Evolutionary conservation across 2,329 filamentous ascomycete genomes (phyloP).

Genomic region (Aureobasidium lini): DNA sequence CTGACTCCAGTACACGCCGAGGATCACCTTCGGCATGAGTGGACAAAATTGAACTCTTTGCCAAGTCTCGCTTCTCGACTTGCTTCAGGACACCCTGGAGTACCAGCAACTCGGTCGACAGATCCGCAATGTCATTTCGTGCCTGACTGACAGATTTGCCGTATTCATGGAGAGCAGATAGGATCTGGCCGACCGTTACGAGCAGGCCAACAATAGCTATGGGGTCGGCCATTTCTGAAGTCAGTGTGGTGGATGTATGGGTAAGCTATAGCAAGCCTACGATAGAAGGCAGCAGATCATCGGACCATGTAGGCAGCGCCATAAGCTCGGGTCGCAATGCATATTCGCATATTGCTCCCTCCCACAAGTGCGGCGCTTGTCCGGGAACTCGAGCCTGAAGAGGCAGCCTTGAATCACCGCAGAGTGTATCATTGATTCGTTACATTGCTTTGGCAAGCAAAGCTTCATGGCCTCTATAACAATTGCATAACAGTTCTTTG

Average conservation of each 20-base stretch:
- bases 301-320: too few species aligned
- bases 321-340: too few species aligned
- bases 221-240: neutral
- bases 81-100: neutral
- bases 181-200: neutral
- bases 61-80: neutral
- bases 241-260: neutral
- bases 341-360: too few species aligned
- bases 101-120: neutral
- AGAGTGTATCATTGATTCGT: too few species aligned
- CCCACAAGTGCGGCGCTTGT: too few species aligned
- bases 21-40: neutral
- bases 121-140: neutral
- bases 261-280: too few species aligned
- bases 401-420: too few species aligned
- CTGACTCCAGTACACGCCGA: neutral
- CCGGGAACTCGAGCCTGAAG: too few species aligned
- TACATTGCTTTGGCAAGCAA: too few species aligned
- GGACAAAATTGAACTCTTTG: neutral
- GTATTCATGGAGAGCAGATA: neutral
- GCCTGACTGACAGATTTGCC: neutral
- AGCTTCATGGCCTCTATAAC: too few species aligned
- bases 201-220: neutral
- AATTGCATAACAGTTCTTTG: too few species aligned
- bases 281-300: too few species aligned